A percentile compares a stretch with the other conserved stretches of the same genome.
Evolutionary conservation across 441 rosid genomes (phyloP).

Genomic region (Sinapis alba): DNA sequence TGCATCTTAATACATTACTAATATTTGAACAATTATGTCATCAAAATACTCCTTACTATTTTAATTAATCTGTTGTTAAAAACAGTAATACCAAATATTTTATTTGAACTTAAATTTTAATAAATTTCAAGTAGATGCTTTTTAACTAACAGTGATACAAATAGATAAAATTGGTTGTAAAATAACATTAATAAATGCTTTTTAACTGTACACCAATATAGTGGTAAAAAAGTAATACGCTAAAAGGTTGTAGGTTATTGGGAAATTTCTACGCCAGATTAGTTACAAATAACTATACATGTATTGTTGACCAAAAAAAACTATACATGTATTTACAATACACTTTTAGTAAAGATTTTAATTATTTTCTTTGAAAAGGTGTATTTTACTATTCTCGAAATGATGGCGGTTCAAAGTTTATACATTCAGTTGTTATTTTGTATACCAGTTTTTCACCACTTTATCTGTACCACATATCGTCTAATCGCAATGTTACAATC

Average conservation of each 20-base stretch:
- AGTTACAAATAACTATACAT: no score
- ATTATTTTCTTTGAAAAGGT: background rate
- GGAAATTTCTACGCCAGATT: no score
- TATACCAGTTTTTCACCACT: background rate
- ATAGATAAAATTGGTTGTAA: background rate
- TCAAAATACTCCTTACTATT: background rate
- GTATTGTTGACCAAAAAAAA: no score
- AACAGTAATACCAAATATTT: background rate
- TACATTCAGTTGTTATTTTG: background rate
- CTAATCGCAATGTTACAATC: background rate
- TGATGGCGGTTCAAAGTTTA: background rate
- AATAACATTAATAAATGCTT: background rate
- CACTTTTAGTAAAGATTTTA: background rate
- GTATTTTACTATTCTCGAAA: background rate
- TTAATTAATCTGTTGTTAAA: background rate
- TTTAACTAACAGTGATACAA: no score
- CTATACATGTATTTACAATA: no score
- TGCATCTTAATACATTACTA: conserved; percentile 1
- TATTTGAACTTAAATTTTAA: background rate
- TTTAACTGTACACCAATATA: background rate
- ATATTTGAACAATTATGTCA: background rate
- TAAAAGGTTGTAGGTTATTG: no score
- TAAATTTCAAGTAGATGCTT: no score
- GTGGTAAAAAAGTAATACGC: background rate
- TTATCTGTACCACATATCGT: background rate